Base-by-base conservation (phyloP, 2,329 filamentous ascomycete genomes). In the Elsinoe arachidis region DNA sequence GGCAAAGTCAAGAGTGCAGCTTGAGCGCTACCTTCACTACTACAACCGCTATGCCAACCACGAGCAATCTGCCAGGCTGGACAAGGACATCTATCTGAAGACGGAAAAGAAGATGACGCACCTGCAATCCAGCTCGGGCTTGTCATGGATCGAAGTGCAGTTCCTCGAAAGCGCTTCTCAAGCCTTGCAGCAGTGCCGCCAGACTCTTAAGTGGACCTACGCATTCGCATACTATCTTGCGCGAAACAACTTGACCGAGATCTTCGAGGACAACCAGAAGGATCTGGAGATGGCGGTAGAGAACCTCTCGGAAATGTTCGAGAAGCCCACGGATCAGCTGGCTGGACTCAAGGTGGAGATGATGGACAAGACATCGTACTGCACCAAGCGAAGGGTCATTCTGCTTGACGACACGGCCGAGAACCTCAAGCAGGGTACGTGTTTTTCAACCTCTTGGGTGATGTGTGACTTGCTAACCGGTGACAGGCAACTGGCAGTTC, bases 51-150 rank as follows among this genome's bases (percentile, higher is more conserved):
- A 97, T 68, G 92, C 93, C 62, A 99, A 99, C 73, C 93, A 99
- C 74, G 93, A 99, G 72, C 93, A 97, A 72, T 96, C 91, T 1
- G 93, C 93, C 7, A 92, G 92, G 64, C 81, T 99, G 15, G 93
- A 99, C 73, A 96, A 91, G 74, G 93, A 99, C 71, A 87, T 97
- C 55, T 96, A 90, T 64, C 79, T 87, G 52, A 96, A 96, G 80
- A 97, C 93, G 0, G 92, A 99, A 73, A 95, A 92, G 80, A 99
- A 99, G 79, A 99, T 99, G 93, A 88, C 92, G 30, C 88, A 93
- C 70, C 80, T 99, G 43, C 93, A 99, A 72, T 90, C 88, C 38
- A 85, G 90, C 26, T 96, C 92, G 0, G 90, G 90, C 61, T 90
- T 99, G 83, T 96, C 91, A 0, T 99, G 93, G 93, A 99, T 99